These are phyloP conservation scores for Fraxinus ornus DNA, from an alignment of 305 asterid species.

Conservation along the genomic window DNA sequence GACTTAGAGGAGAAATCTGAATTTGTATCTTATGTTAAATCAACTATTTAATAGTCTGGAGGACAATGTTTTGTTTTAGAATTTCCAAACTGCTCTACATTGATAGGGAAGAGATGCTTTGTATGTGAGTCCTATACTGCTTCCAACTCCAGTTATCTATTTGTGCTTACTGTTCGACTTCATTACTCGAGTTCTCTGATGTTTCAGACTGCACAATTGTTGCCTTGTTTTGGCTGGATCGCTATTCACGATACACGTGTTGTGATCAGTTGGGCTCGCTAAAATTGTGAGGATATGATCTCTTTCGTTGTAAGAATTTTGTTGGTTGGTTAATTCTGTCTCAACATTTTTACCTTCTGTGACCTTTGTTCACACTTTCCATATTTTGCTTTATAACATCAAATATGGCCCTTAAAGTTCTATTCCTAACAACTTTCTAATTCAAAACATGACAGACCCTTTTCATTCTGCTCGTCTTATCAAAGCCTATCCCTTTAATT, in stretches of 20 bases:
- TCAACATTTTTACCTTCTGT: neutral
- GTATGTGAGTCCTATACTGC: neutral
- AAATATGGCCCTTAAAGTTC: neutral
- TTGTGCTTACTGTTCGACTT: neutral
- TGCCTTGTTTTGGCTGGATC: neutral
- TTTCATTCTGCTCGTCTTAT: neutral
- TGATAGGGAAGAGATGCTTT: neutral
- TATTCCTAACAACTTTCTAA: neutral
- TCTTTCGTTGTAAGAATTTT: neutral
- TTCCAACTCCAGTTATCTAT: neutral
- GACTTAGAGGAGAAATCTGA: constrained; percentile 17
- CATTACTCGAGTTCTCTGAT: neutral
- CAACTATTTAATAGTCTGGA: neutral
- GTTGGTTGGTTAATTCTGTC: neutral
- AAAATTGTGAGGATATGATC: neutral
- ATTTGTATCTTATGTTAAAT: constrained; percentile 2
- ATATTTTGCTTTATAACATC: too few species aligned
- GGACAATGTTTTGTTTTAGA: constrained; percentile 2
- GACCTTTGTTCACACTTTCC: neutral
- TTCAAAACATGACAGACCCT: neutral
- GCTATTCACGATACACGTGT: neutral
- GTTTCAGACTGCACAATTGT: neutral
- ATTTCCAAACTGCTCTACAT: neutral
- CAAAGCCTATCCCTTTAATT: neutral
- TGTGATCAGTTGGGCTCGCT: neutral